Base-by-base conservation (phyloP, 768 basidiomycete species). In the Amanita pallidorosea region DNA sequence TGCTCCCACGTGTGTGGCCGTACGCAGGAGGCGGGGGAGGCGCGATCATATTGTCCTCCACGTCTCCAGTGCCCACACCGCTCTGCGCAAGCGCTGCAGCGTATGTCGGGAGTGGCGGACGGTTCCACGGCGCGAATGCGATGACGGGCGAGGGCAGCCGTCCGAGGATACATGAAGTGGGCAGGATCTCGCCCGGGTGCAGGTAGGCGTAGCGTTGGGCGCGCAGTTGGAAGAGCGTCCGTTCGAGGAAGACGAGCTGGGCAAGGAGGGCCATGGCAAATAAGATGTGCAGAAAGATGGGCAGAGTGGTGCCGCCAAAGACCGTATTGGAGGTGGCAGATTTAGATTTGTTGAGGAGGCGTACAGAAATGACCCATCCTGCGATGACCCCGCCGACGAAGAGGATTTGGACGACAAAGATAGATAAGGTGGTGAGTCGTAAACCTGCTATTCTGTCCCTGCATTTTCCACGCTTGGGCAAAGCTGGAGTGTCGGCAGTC, bases 21-120 rank as follows among this genome's bases (percentile, higher is more conserved):
- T 87, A 87, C n/a, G 82, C 81, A 8, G 85, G 85, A 6, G 85
- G 85, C 1, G 85, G 84, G 4, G 79, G 72, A 17, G 70, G 73
- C 3, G 83, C 84, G 52, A 85, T 87, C 34, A 75, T 61, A 58
- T 77, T 69, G 61, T 85, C 84, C 56, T 87, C 85, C 23, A 84
- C 83, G 61, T 87, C 85, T 37, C 84, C 85, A 4, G 85, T 86
- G 33, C 81, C 83, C 12, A 69, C 72, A 12, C 84, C 83, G 60
- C 77, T 79, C 55, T 83, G 74, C 7, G 77, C 75, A n/a, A 88
- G 67, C 2, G 79, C 76, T 17, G 83, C 80, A 4, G 81, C 83
- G 58, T 86, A 86, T 11, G 81, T 83, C 0, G 84, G 83, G 38
- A 86, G 65, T 11, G 82, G 74, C 1, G 81, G 82, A 20, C 83